Evolutionary conservation across 345 rosid genomes (phyloP).

Genomic region (Gossypium sturtianum): DNA sequence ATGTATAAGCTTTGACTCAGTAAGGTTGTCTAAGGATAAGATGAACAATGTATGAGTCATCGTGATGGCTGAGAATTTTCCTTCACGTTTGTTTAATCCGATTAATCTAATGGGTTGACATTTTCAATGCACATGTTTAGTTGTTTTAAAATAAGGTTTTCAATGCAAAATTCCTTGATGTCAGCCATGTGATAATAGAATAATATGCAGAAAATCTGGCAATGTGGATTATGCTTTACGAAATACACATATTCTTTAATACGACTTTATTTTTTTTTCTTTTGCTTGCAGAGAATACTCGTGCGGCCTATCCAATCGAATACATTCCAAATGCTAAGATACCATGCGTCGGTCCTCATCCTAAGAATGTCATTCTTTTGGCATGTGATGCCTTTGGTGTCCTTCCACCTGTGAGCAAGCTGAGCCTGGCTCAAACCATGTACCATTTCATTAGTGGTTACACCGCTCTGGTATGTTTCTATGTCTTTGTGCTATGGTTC

Average conservation of each 20-base stretch:
- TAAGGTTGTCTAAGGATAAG: background rate
- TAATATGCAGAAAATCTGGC: background rate
- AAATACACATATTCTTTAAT: background rate
- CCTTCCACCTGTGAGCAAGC: constrained; percentile 98
- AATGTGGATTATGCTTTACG: background rate
- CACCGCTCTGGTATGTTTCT: constrained; percentile 72
- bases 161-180: background rate
- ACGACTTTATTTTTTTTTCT: background rate
- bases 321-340: constrained; percentile 86
- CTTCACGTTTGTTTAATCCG: background rate
- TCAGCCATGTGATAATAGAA: background rate
- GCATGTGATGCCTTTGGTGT: constrained; percentile 98
- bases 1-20: background rate
- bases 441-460: constrained; percentile 98
- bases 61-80: background rate
- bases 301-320: constrained; percentile 94
- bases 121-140: background rate
- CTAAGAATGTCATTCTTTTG: constrained; percentile 84
- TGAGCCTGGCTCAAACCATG: constrained; percentile 86
- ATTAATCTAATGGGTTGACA: background rate
- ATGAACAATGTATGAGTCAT: background rate
- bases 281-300: constrained; percentile 70
- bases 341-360: constrained; percentile 93
- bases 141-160: background rate
- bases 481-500: background rate